Base-by-base conservation (phyloP, 306 rosid species). In the Luffa acutangula region DNA sequence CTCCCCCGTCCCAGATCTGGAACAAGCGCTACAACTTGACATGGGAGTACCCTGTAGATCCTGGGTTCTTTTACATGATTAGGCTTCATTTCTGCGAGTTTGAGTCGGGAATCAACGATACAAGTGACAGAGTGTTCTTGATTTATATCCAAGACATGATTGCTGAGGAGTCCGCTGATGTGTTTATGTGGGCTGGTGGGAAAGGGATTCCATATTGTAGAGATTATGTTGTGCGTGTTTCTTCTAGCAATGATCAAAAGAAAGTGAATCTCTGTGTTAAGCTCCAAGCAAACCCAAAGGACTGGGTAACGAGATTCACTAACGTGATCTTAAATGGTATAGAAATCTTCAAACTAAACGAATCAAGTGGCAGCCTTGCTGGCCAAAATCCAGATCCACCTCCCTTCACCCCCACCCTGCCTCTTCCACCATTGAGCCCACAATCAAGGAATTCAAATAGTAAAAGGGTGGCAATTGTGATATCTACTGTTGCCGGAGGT, bases 321-420 rank as follows among this genome's bases (percentile, higher is more conserved):
- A 80, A 88, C 21, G 82, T 83, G 0, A 37, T 88, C 45, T 64
- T 90, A 60, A 90, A 85, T 42, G 93, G 93, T 0, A 53, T 86
- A 0, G 93, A 90, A 66, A 84, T 90, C 0, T 86, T 90, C 85
- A 90, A 88, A 66, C 33, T 88, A 7, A 88, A 78, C 9, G 39
- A 81, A 6, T 0, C 1, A 0, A 14, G 0, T 0, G 39, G 75
- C 1, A 90, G n/a, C 52, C 90, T 90, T 0, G 91, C 81, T 2
- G 89, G 88, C 33, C 51, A 59, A 0, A 88, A 79, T 25, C 91
- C 92, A 0, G 87, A 84, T 20, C 76, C 82, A 33, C 4, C n/a
- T 43, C 81, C 51, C 17, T 0, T 15, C n/a, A 0, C 49, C 14
- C 49, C 72, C 5, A 0, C 8, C 5, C 65, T 0, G 43, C 11